Percentiles rank a stretch among this genome's conserved stretches.
These are phyloP conservation scores for Dissophora globulifera DNA, from an alignment of 192 early-diverging fungal genomes.

Conservation along the genomic window DNA sequence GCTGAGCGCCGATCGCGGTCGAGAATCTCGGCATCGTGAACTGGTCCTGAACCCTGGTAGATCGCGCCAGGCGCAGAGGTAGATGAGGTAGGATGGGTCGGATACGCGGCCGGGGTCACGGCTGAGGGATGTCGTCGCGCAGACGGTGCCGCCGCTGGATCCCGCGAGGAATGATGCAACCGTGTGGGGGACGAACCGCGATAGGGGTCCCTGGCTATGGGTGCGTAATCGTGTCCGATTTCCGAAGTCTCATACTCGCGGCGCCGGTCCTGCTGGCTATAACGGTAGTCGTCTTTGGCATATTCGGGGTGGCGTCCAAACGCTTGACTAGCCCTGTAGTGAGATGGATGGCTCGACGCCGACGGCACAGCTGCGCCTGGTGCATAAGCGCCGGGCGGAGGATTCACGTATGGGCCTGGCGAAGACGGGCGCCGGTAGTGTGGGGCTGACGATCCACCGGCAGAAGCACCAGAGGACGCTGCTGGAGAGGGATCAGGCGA, in stretches of 20 bases:
- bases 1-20: conserved; percentile 27
- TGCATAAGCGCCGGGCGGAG: conserved; percentile 3
- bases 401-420: conserved; percentile 25
- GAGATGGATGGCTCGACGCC: background rate
- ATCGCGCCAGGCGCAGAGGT: conserved; percentile 8
- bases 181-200: conserved; percentile 26
- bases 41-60: conserved; percentile 15
- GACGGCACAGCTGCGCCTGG: conserved; percentile 2
- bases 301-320: conserved; percentile 36
- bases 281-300: conserved; percentile 29
- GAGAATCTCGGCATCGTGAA: conserved; percentile 20
- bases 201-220: conserved; percentile 25
- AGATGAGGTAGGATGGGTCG: background rate
- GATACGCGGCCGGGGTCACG: conserved; percentile 7
- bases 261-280: conserved; percentile 13
- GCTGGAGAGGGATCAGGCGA: conserved; percentile 15
- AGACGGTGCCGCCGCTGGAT: background rate
- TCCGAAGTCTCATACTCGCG: conserved; percentile 29
- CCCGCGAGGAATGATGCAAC: conserved; percentile 2
- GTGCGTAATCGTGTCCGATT: conserved; percentile 23
- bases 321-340: conserved; percentile 16
- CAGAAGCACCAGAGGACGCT: background rate
- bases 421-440: conserved; percentile 31
- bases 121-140: conserved; percentile 9
- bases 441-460: conserved; percentile 1